phyloP scores from a whole-genome alignment of 192 early-diverging fungal genomes.

The Allomyces arbusculus region DNA sequence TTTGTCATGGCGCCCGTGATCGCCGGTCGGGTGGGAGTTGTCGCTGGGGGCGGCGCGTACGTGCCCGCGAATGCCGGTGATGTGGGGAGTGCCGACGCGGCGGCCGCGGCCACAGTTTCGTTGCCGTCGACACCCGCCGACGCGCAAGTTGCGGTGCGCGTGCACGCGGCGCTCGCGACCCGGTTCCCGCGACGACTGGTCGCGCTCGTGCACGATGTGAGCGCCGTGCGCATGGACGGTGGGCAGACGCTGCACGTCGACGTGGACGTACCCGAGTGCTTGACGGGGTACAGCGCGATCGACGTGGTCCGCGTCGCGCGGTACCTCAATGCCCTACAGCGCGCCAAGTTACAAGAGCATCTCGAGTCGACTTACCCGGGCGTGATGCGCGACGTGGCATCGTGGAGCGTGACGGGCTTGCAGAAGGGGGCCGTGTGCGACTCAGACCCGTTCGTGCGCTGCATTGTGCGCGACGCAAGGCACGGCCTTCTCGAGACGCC shows the following conservation, averaged over 20 bases:
- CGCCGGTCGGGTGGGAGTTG: not conserved
- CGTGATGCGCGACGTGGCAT: too few species aligned
- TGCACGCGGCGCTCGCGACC: not conserved
- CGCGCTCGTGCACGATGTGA: not conserved
- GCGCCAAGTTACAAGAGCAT: not conserved
- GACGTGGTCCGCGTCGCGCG: not conserved
- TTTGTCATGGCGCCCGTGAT: slow-evolving; percentile 9
- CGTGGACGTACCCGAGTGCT: not conserved
- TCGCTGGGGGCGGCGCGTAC: too few species aligned
- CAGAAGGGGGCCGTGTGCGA: too few species aligned
- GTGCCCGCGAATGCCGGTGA: too few species aligned
- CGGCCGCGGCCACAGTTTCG: too few species aligned
- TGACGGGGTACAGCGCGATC: not conserved
- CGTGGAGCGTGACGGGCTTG: too few species aligned
- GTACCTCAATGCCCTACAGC: not conserved
- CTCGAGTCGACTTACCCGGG: too few species aligned
- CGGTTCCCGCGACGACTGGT: not conserved
- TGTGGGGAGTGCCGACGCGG: too few species aligned
- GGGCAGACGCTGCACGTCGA: not conserved
- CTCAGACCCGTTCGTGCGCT: too few species aligned
- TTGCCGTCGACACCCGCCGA: not conserved
- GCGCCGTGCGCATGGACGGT: not conserved
- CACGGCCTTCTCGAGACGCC: not conserved
- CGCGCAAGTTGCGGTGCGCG: not conserved
- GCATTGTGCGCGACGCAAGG: too few species aligned